These are phyloP conservation scores for Ceratonia siliqua DNA, from an alignment of 306 rosid species.

Conservation along the genomic window DNA sequence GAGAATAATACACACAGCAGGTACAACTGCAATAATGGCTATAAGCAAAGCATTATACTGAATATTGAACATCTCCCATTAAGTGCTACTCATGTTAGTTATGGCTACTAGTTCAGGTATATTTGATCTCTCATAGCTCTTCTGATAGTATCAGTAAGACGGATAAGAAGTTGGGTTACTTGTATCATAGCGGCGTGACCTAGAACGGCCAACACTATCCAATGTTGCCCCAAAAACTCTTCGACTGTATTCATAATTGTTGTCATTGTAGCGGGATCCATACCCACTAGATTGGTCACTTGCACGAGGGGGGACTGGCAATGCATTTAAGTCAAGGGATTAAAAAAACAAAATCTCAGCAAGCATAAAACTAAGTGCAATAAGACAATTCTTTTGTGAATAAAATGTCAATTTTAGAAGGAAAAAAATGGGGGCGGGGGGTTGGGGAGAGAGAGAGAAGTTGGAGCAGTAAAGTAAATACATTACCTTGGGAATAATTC, in stretches of 20 bases:
- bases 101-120: constrained; percentile 30
- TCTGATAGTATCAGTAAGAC: constrained; percentile 39
- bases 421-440: too few relatives aligned
- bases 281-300: constrained; percentile 60
- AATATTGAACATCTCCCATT: constrained; percentile 26
- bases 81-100: neutral
- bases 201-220: constrained; percentile 65
- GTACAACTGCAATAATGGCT: constrained; percentile 34
- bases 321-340: constrained; percentile 43
- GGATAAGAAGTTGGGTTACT: constrained; percentile 54
- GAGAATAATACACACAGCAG: neutral
- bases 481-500: constrained; percentile 62
- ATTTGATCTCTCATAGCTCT: constrained; percentile 35
- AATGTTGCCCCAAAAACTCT: constrained; percentile 60
- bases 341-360: constrained; percentile 36
- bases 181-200: constrained; percentile 63
- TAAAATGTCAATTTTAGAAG: neutral
- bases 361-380: constrained; percentile 17
- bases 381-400: neutral
- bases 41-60: constrained; percentile 19
- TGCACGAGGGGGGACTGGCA: constrained; percentile 54
- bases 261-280: constrained; percentile 56
- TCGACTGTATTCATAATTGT: constrained; percentile 69
- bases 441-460: too few relatives aligned
- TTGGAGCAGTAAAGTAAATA: constrained; percentile 13